Percentiles rank a stretch among this genome's conserved stretches.
phyloP scores from a whole-genome alignment of 2,329 filamentous ascomycete species.

The Bipolaris oryzae region DNA sequence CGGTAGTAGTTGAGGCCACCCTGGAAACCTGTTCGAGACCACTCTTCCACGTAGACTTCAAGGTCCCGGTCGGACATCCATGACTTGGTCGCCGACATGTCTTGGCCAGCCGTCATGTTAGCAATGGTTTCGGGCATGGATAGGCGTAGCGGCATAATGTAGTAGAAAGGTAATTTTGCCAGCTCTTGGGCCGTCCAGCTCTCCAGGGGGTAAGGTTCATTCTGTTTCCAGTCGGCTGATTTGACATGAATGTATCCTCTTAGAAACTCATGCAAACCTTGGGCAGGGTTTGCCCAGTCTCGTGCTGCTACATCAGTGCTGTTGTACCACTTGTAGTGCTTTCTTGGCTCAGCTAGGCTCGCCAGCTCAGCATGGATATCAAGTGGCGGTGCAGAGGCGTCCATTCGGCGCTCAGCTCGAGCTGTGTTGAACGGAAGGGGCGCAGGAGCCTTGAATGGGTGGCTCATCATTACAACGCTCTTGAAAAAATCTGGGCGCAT shows the following conservation, averaged over 20 bases:
- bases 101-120: conserved; percentile 60
- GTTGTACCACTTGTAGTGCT: conserved; percentile 75
- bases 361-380: conserved; percentile 65
- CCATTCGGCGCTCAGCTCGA: conserved; percentile 27
- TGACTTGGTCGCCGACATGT: conserved; percentile 51
- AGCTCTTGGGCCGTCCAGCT: conserved; percentile 64
- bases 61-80: conserved; percentile 68
- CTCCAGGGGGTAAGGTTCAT: conserved; percentile 60
- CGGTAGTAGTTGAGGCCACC: conserved; percentile 72
- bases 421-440: conserved; percentile 57
- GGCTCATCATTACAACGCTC: conserved; percentile 67
- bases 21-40: conserved; percentile 67
- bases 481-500: conserved; percentile 69
- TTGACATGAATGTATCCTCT: conserved; percentile 73
- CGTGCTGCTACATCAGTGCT: conserved; percentile 55
- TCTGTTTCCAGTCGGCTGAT: conserved; percentile 64
- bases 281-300: conserved; percentile 56
- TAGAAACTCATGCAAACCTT: conserved; percentile 65
- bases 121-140: conserved; percentile 66
- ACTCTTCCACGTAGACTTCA: conserved; percentile 65
- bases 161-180: conserved; percentile 68
- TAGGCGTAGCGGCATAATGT: conserved; percentile 65
- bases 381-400: conserved; percentile 23
- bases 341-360: conserved; percentile 61
- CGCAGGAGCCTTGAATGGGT: conserved; percentile 65